Base-by-base conservation (phyloP, 345 rosid genomes). In the Nephelium lappaceum region DNA sequence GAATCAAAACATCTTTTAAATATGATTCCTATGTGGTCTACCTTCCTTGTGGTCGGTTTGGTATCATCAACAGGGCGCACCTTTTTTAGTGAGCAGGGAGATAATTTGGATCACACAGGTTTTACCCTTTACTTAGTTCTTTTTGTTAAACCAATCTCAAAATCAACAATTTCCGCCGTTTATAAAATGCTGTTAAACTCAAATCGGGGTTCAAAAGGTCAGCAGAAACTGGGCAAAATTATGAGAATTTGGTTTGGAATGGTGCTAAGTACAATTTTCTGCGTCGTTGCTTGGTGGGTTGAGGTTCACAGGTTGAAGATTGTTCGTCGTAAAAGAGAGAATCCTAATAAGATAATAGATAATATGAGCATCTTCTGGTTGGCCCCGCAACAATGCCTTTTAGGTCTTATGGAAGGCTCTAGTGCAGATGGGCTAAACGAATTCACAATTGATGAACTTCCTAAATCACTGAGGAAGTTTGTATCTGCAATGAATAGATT, bases 41-140 rank as follows among this genome's bases (percentile, higher is more conserved):
- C 64, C 62, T 80, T 80, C 64, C 16, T 74, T 6, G 72, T 68
- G 11, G 24, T 73, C 6, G 67, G 82, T 47, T 14, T 74, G 51
- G 55, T 61, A 11, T 6, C 21, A 1, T 65, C 70, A 60, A 42
- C 57, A 14, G 64, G 74, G 14, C 19, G 45, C 9, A 68, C 71
- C 18, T 58, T 80, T 53, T 74, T 74, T 11, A 41, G 55, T 67
- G 75, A 21, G 43, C 66, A 74, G 53, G 57, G 69, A 38, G 1
- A 39, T 18, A 12, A 19, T 11, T 27, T 80, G 74, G 1, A 5
- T 6, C 5, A 5, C 19, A 0, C 25, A 15, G 0, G 1, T 6
- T 67, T 23, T 8, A n/a, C 23, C 12, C 36, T 6, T 16, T 8
- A 5, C 10, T 6, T 75, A 3, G 47, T 65, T 3, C 0, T 36